Evolutionary conservation across 2,329 filamentous ascomycete genomes (phyloP).

Genomic region (Plenodomus lindquistii): DNA sequence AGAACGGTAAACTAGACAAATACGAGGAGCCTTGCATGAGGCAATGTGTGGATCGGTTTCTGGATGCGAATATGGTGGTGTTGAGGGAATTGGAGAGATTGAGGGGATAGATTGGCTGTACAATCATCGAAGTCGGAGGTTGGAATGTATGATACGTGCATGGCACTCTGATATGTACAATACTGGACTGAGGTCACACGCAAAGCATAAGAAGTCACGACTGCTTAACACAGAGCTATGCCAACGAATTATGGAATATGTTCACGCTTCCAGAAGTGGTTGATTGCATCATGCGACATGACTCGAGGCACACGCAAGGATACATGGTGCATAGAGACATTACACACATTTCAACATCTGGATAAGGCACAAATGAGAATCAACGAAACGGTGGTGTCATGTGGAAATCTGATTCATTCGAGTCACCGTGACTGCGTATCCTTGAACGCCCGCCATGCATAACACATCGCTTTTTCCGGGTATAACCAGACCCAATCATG

Average conservation of each 20-base stretch:
- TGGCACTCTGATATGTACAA: constrained; percentile 5
- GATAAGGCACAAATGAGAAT: not conserved
- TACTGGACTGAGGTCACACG: not conserved
- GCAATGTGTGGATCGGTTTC: constrained; percentile 92
- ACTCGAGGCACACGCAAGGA: too few species aligned
- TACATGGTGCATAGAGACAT: too few species aligned
- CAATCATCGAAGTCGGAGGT: not conserved
- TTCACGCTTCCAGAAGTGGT: too few species aligned
- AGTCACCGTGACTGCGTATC: constrained; percentile 43
- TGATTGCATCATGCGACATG: too few species aligned
- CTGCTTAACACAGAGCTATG: not conserved
- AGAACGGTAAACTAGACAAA: constrained; percentile 71
- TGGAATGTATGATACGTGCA: constrained; percentile 14
- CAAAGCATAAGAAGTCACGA: not conserved
- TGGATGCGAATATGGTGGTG: constrained; percentile 86
- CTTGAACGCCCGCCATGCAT: constrained; percentile 44
- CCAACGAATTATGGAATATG: too few species aligned
- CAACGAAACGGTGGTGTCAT: constrained; percentile 30
- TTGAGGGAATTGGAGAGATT: constrained; percentile 78
- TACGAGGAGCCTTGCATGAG: constrained; percentile 80
- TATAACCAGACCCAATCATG: constrained; percentile 37
- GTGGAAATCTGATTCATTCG: constrained; percentile 41
- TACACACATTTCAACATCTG: not conserved
- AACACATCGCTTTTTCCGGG: constrained; percentile 43
- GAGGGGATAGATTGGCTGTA: constrained; percentile 19